Evolutionary conservation across 805 yeast species (phyloP), one percentile per base, ranked within the genome.

Genomic region (Starmerella riodocensis): DNA sequence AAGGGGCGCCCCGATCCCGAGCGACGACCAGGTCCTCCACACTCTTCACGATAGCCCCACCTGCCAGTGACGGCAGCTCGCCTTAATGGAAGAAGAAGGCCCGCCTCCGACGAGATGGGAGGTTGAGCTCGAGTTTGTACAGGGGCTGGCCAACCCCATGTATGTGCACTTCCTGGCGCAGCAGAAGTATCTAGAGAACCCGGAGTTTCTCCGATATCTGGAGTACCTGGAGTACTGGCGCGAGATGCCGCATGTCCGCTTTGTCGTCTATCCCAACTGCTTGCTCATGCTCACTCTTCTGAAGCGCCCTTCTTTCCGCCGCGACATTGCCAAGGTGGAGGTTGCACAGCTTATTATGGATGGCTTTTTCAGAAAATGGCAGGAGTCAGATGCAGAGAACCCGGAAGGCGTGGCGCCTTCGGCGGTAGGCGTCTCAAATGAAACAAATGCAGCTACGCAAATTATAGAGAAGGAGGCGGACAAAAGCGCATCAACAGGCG

Each of bases 91-190:
- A 14, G 51, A 26, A 82, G 69, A 45, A 16, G 48, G 49, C 19
- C 47, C 46, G 29, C 50, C 53, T 25, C 53, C 55, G 17, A 43
- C 80, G 4, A 59, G 93, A 41, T 83, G 88, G 83, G 94, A 82
- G 53, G 73, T 82, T 18, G 94, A 82, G 51, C 66, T 82, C n/a
- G 96, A 80, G 71, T 88, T 88, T 60, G 93, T 88, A 3, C 97
- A 88, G 60, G 78, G 94, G 13, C 66, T 88, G 25, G 83, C 94
- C 2, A 91, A 88, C 58, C 75, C 88, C 32, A 94, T 79, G 57
- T 88, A 86, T 55, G 67, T 88, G 40, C 77, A 83, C 48, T 85
- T 74, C 53, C 65, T 88, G 20, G 94, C 95, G 2, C 95, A 86
- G 58, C 80, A 76, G 49, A 76, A 76, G 41, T 76, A 76, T 53